Evolutionary conservation across 1,284 basidiomycete genomes (phyloP).

Genomic region (Trichosporon sp.): DNA sequence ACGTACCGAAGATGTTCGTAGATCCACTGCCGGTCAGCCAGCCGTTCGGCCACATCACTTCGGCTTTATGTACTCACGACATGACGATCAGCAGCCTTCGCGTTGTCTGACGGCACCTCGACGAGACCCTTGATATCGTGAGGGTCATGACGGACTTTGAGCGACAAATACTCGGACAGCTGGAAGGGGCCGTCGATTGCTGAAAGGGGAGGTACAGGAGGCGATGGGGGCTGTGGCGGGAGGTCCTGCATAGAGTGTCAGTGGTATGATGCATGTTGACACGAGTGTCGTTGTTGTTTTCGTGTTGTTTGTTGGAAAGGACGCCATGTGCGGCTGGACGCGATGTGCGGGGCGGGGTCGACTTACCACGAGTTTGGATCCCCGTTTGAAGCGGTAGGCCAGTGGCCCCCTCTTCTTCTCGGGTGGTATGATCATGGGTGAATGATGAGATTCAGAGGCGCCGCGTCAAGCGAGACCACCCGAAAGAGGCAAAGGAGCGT

Average conservation of each 20-base stretch:
- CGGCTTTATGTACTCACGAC: conserved; percentile 44
- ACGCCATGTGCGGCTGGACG: neutral
- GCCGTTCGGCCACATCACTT: neutral
- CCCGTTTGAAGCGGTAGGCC: conserved; percentile 26
- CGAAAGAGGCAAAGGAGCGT: neutral
- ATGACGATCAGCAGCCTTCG: conserved; percentile 49
- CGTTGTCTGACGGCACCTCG: conserved; percentile 55
- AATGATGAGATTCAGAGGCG: neutral
- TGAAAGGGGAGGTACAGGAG: conserved; percentile 32
- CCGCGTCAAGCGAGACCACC: conserved; percentile 2
- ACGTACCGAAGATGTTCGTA: conserved; percentile 84
- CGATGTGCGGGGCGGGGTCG: too few species aligned
- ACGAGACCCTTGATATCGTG: conserved; percentile 82
- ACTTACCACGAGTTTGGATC: conserved; percentile 30
- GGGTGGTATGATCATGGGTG: conserved; percentile 25
- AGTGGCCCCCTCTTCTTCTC: conserved; percentile 9
- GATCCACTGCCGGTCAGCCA: conserved; percentile 72
- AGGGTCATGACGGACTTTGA: conserved; percentile 75
- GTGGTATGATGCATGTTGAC: neutral
- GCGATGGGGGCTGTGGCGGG: conserved; percentile 24
- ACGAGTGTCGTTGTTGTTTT: too few species aligned
- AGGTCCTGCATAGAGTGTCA: conserved; percentile 21
- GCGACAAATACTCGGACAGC: conserved; percentile 87
- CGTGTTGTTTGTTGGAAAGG: neutral
- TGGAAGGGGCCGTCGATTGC: conserved; percentile 81